phyloP scores from a whole-genome alignment of 129 eudicot species.

The Gnaphalium uliginosum region DNA sequence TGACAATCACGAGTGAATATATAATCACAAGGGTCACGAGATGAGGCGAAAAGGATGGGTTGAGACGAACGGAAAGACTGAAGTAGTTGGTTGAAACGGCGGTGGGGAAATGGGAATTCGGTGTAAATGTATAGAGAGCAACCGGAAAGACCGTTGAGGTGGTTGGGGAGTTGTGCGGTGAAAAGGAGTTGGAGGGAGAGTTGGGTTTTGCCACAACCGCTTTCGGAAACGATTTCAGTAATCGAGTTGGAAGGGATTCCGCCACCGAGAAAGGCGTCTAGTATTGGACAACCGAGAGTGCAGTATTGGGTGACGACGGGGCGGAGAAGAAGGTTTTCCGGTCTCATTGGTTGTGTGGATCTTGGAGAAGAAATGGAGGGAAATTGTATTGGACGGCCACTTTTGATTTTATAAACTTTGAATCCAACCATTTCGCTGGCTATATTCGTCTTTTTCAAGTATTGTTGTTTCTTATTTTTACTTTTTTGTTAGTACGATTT shows the following conservation, averaged over 20 bases:
- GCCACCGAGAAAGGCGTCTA: slow-evolving; percentile 72
- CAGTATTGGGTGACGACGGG: slow-evolving; percentile 43
- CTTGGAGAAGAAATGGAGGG: slow-evolving; percentile 13
- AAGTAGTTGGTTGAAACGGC: slow-evolving; percentile 76
- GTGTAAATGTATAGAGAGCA: slow-evolving; percentile 77
- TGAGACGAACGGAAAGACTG: slow-evolving; percentile 36
- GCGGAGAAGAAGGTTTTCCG: slow-evolving; percentile 46
- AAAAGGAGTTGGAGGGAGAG: slow-evolving; percentile 85
- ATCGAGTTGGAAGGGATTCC: slow-evolving; percentile 78
- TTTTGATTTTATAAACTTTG: background rate
- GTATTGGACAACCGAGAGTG: slow-evolving; percentile 60
- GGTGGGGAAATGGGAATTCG: slow-evolving; percentile 73
- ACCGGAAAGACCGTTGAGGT: slow-evolving; percentile 63
- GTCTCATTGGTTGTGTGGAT: slow-evolving; percentile 37
- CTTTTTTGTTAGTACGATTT: no score
- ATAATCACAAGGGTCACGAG: slow-evolving; percentile 41
- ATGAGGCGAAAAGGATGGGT: slow-evolving; percentile 24
- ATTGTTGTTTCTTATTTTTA: background rate
- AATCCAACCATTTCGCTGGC: slow-evolving; percentile 10
- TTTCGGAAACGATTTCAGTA: slow-evolving; percentile 78
- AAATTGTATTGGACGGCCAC: background rate
- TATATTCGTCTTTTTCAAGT: background rate
- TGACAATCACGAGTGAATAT: slow-evolving; percentile 46
- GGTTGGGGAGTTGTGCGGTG: slow-evolving; percentile 71
- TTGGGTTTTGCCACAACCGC: slow-evolving; percentile 95